A percentile compares a stretch with the other conserved stretches of the same genome.
These are phyloP conservation scores for Erodium chrysanthum DNA, from an alignment of 441 rosid genomes.

Conservation along the genomic window DNA sequence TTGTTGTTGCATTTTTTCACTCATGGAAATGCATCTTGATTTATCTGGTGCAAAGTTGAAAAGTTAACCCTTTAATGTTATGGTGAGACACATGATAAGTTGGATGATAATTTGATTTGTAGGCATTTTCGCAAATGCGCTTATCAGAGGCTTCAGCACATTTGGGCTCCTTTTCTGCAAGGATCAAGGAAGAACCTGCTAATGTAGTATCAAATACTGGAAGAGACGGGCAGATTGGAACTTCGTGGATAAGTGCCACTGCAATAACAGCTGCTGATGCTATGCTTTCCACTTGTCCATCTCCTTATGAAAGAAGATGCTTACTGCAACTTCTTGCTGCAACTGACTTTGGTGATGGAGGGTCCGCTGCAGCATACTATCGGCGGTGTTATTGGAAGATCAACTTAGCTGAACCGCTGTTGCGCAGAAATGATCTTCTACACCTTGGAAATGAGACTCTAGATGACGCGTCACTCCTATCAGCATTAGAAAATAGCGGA, in stretches of 20 bases:
- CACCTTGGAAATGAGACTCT: conserved; percentile 77
- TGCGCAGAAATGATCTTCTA: conserved; percentile 56
- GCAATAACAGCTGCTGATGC: conserved; percentile 94
- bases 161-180: conserved; percentile 82
- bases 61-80: background rate
- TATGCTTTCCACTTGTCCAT: conserved; percentile 78
- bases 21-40: conserved; percentile 1
- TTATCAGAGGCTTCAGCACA: conserved; percentile 97
- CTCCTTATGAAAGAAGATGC: conserved; percentile 96
- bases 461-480: conserved; percentile 85
- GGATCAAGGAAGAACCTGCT: conserved; percentile 72
- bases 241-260: conserved; percentile 77
- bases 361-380: conserved; percentile 64
- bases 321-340: conserved; percentile 85
- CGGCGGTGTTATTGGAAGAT: conserved; percentile 86
- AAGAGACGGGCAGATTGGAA: conserved; percentile 53
- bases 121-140: conserved; percentile 99
- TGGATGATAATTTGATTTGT: conserved; percentile 15
- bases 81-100: background rate
- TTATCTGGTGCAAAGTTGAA: background rate
- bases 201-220: conserved; percentile 20
- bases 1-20: background rate
- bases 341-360: conserved; percentile 92
- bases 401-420: conserved; percentile 83
- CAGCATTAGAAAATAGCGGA: conserved; percentile 71